Base-by-base conservation (phyloP, 1,139 yeast genomes). In the Trichomonascaceae sp. region DNA sequence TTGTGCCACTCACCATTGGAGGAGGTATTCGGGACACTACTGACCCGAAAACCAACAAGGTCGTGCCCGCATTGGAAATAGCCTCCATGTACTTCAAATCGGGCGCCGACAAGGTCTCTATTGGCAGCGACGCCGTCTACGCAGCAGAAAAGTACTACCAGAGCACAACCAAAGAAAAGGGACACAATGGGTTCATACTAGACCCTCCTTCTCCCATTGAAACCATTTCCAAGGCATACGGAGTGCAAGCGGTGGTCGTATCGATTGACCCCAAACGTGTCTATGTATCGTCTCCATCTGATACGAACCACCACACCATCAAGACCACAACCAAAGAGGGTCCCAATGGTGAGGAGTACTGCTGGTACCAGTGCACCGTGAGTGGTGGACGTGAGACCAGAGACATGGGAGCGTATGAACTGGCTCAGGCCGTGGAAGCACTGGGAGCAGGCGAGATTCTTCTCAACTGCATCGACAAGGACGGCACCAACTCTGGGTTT, bases 361-460 rank as follows among this genome's bases (percentile, higher is more conserved):
- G 89, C 43, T 89, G 94, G 74, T 89, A 85, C 52, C 93, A 87
- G 54, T 93, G 93, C 22, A 89, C 98, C 0, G 77, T 92, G 16
- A 93, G 80, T 57, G 98, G 98, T 34, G 98, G 98, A 3, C 74
- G 98, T 46, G 92, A 84, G 52, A 52, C 69, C 11, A 87, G 93
- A 39, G 94, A 85, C 35, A 57, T 89, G 29, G 98, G 97, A 22
- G 98, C 95, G 0, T 72, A 72, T 46, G 97, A 89, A 57, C 69
- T 89, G 27, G 84, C 87, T 31, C 65, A 64, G 40, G 96, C 96
- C 1, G 82, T 93, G 47, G 94, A 89, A 52, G 80, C 74, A 2
- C 65, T 89, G 35, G 98, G 98, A n/a, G 96, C 97, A 0, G 98
- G 98, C 31, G 98, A 89, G 57, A 73, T 89, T 27, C 64, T 89